A percentile compares a stretch with the other conserved stretches of the same genome.
Conservation (phyloP, 2,329 filamentous ascomycete genomes). For the Neofusicoccum sp. region DNA sequence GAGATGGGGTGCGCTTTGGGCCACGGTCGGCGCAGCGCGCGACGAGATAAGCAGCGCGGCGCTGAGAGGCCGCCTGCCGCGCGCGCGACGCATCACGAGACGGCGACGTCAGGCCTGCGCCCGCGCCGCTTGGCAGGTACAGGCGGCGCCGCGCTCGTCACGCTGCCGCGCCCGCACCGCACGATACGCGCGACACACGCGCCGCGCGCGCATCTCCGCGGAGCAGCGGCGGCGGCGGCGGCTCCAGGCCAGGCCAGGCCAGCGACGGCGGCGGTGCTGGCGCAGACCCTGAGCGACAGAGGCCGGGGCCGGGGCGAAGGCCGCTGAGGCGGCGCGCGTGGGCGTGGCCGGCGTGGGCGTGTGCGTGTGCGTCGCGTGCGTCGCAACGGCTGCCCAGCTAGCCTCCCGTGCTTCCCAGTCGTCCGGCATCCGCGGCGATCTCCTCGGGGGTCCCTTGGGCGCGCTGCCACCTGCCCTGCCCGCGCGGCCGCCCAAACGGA, state of each 20-base stretch:
- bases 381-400: neutral
- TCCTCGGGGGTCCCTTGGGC: neutral
- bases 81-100: neutral
- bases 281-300: too few species aligned
- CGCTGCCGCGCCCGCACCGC: too few species aligned
- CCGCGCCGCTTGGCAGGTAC: slow-evolving; percentile 9
- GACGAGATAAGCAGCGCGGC: slow-evolving; percentile 7
- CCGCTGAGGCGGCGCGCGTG: neutral
- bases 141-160: neutral
- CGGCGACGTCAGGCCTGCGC: neutral
- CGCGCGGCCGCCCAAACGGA: neutral
- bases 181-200: neutral
- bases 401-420: slow-evolving; percentile 1
- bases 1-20: neutral
- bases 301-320: too few species aligned
- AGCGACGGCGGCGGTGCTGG: too few species aligned
- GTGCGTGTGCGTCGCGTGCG: neutral
- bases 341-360: neutral
- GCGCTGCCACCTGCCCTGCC: neutral
- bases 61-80: neutral
- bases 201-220: neutral
- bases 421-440: neutral
- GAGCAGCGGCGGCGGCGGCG: neutral
- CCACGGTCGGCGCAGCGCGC: too few species aligned
- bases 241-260: too few species aligned